Conservation (phyloP, 805 yeast species). For the Candida sonorensis region DNA sequence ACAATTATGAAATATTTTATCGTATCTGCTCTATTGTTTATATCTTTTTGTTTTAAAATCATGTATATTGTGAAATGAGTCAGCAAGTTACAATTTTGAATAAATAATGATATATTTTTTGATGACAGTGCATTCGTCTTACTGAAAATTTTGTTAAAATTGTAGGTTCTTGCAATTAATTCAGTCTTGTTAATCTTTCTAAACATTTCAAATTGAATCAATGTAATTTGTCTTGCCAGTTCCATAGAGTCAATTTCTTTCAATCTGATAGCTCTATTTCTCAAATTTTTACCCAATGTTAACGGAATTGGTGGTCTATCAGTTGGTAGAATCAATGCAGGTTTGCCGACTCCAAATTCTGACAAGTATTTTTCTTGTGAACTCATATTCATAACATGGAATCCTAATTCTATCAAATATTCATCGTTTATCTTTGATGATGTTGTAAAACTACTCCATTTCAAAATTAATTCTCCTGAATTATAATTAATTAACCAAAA, state of each 20-base stretch:
- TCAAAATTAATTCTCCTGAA: constrained; percentile 33
- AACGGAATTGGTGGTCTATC: constrained; percentile 17
- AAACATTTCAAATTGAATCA: constrained; percentile 68
- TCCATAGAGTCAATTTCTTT: constrained; percentile 67
- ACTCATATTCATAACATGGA: constrained; percentile 13
- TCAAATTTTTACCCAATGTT: constrained; percentile 12
- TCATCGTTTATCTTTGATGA: constrained; percentile 8
- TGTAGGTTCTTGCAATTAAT: constrained; percentile 73
- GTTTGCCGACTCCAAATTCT: constrained; percentile 16
- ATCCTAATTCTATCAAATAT: constrained; percentile 15
- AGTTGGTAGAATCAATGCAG: constrained; percentile 4
- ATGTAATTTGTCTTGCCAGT: constrained; percentile 77
- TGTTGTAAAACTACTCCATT: constrained; percentile 20
- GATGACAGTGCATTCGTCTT: constrained; percentile 15
- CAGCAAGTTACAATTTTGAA: constrained; percentile 68
- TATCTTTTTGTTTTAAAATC: constrained; percentile 60
- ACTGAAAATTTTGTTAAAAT: constrained; percentile 35
- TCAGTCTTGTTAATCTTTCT: constrained; percentile 64
- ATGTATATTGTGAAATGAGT: constrained; percentile 77
- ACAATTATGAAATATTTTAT: constrained; percentile 71
- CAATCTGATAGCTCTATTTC: constrained; percentile 35
- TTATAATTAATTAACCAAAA: constrained; percentile 65
- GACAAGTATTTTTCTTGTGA: constrained; percentile 21
- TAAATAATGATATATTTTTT: constrained; percentile 50
- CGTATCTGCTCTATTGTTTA: constrained; percentile 57